A percentile compares a stretch with the other conserved stretches of the same genome.
phyloP scores from a whole-genome alignment of 1,284 basidiomycete species.

The Chiua sp. region DNA sequence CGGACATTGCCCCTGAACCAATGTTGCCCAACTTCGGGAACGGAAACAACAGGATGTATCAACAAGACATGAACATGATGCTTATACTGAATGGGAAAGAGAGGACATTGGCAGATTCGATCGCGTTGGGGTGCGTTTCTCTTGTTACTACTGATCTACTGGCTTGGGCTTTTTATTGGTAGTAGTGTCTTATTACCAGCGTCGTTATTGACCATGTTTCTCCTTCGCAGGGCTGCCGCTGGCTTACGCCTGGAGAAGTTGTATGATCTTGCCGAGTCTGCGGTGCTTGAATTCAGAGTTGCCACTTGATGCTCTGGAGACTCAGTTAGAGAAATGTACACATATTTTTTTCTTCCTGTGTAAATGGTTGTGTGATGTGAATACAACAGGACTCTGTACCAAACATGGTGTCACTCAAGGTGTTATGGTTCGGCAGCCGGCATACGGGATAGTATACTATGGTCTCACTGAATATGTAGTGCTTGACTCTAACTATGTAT shows the following conservation, averaged over 20 bases:
- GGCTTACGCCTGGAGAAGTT: constrained; percentile 29
- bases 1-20: constrained; percentile 31
- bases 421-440: constrained; percentile 17
- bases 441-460: constrained; percentile 28
- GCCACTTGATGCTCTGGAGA: constrained; percentile 11
- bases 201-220: no score
- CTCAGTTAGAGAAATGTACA: no score
- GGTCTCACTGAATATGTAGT: constrained; percentile 28
- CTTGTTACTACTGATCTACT: no score
- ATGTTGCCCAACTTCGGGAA: constrained; percentile 36
- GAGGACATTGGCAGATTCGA: constrained; percentile 25
- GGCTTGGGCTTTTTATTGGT: no score
- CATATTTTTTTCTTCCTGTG: no score
- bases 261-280: constrained; percentile 32
- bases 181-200: no score
- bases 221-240: constrained; percentile 16
- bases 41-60: constrained; percentile 28
- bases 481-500: constrained; percentile 29
- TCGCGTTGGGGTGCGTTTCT: constrained; percentile 28
- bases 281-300: constrained; percentile 31
- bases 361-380: no score
- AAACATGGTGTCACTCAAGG: no score
- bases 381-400: no score
- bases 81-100: constrained; percentile 31
- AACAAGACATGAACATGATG: constrained; percentile 37